Evolutionary conservation across 1,284 basidiomycete genomes (phyloP).

Genomic region (Paramarasmius palmivorus): DNA sequence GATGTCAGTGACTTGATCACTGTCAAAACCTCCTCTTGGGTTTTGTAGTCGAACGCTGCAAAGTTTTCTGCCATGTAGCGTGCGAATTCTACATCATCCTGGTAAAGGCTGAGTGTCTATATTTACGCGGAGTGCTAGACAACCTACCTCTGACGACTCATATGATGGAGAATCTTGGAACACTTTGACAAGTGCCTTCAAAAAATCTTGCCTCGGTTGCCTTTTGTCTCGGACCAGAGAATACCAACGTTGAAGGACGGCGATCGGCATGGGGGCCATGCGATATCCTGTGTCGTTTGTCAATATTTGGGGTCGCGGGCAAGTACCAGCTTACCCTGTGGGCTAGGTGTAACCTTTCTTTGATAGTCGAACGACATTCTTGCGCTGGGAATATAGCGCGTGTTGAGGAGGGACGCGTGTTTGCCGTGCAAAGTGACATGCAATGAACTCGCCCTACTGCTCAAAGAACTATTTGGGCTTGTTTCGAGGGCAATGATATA

Average conservation of each 20-base stretch:
- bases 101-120: slow-evolving; percentile 5
- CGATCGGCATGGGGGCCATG: slow-evolving; percentile 57
- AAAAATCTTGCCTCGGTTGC: slow-evolving; percentile 80
- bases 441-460: slow-evolving; percentile 76
- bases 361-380: slow-evolving; percentile 85
- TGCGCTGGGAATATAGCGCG: slow-evolving; percentile 81
- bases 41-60: slow-evolving; percentile 89
- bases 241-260: slow-evolving; percentile 90
- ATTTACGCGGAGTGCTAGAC: not conserved
- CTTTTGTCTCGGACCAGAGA: slow-evolving; percentile 88
- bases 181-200: slow-evolving; percentile 79
- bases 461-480: slow-evolving; percentile 60
- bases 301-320: no score
- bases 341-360: slow-evolving; percentile 48
- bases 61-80: slow-evolving; percentile 96
- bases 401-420: slow-evolving; percentile 87
- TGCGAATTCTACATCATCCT: slow-evolving; percentile 82
- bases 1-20: slow-evolving; percentile 82
- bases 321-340: slow-evolving; percentile 24
- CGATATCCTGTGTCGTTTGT: slow-evolving; percentile 65
- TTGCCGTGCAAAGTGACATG: slow-evolving; percentile 87
- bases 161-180: slow-evolving; percentile 66
- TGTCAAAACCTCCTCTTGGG: slow-evolving; percentile 88
- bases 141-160: slow-evolving; percentile 46
- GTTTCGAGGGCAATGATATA: slow-evolving; percentile 94